Conservation (phyloP, 306 rosid genomes). For the Nissolia schottii region DNA sequence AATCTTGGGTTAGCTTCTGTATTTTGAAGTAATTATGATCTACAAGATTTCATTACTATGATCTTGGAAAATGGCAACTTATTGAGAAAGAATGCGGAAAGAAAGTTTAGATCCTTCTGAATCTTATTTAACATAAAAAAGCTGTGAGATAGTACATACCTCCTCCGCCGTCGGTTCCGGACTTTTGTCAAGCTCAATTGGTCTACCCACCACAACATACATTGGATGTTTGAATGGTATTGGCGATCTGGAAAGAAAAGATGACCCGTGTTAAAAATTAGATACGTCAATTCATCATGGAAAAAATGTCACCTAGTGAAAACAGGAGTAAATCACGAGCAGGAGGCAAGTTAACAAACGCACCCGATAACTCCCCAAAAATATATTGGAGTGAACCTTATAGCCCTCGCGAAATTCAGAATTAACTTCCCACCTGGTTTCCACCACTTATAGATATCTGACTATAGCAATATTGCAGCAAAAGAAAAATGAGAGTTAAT, state of each 20-base stretch:
- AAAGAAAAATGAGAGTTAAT: slow-evolving; percentile 14
- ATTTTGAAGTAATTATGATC: neutral
- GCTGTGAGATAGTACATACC: slow-evolving; percentile 20
- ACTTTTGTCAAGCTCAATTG: slow-evolving; percentile 69
- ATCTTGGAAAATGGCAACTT: neutral
- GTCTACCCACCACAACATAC: slow-evolving; percentile 92
- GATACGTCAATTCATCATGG: neutral
- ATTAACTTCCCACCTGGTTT: slow-evolving; percentile 74
- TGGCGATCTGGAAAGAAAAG: slow-evolving; percentile 59
- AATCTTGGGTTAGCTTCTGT: neutral
- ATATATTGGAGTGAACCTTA: slow-evolving; percentile 77
- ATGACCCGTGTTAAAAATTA: neutral
- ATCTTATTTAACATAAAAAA: neutral
- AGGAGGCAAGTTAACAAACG: slow-evolving; percentile 16
- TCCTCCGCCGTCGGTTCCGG: slow-evolving; percentile 65
- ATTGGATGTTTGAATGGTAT: slow-evolving; percentile 71
- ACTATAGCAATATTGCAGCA: slow-evolving; percentile 43
- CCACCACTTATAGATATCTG: slow-evolving; percentile 86
- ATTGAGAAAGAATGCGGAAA: neutral
- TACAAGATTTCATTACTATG: neutral
- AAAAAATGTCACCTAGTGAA: neutral
- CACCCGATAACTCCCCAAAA: slow-evolving; percentile 96
- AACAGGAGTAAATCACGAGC: neutral
- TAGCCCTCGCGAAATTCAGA: slow-evolving; percentile 69
- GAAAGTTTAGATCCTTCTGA: neutral